Evolutionary conservation across 2,329 filamentous ascomycete species (phyloP), one percentile per base, ranked within the genome.

Genomic region (Exophiala phaeomuriformis): DNA sequence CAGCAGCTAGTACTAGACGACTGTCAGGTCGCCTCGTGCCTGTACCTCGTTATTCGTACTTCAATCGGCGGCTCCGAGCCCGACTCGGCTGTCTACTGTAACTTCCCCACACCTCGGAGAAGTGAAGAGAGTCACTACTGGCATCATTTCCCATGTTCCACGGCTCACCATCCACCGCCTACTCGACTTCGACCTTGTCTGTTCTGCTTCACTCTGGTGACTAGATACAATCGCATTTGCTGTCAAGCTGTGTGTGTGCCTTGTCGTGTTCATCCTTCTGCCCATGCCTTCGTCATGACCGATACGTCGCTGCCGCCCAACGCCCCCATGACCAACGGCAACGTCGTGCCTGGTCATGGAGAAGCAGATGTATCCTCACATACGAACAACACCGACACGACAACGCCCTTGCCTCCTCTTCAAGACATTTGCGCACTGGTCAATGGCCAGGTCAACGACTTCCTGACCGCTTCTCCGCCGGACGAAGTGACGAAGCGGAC

Each of bases 401-500:
- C 33, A 35, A 35, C 39, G n/a, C 42, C 50, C 47, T 37, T 51
- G 36, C 61, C 29, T 61, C 59, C 9, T 62, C 68, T 75, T 41
- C 62, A 85, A 78, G 12, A 75, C 78, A 53, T 90, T 82, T 72
- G 86, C 81, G 53, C 85, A 77, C 1, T 75, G 74, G 61, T 90
- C 78, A 71, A 82, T 77, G 3, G 58, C 61, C 36, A 78, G 77
- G 57, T 94, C 55, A 72, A 79, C 46, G 73, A 76, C 28, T 90
- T 95, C 65, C 75, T 94, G 51, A 74, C 74, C 44, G 76, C 82
- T 59, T 69, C 80, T 32, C 74, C 80, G 55, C 73, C 76, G 2
- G 77, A 79, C 19, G 72, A 80, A 50, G 69, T 71, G 41, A 71
- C 90, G 53, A 75, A 72, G 62, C 75, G 75, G 51, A 81, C 90